A percentile compares a stretch with the other conserved stretches of the same genome.
Evolutionary conservation across 2,329 filamentous ascomycete genomes (phyloP).

Genomic region (Hypoxylon rubiginosum): DNA sequence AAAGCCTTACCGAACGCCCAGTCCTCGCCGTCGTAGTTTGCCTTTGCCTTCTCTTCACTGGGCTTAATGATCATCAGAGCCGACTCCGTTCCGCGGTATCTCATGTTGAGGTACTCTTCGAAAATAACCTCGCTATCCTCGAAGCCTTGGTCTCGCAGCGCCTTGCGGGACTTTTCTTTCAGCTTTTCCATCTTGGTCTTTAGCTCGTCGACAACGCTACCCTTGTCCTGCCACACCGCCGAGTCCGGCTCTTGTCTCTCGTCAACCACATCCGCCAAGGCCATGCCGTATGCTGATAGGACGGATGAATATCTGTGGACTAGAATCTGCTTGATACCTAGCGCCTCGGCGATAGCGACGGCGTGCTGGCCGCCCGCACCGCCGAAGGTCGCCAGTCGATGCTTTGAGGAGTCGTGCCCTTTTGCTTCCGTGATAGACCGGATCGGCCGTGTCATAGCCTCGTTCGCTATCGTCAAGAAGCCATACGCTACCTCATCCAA

Average conservation of each 20-base stretch:
- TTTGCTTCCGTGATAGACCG: conserved; percentile 92
- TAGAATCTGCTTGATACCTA: conserved; percentile 88
- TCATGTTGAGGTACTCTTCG: conserved; percentile 94
- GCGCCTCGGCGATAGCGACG: conserved; percentile 86
- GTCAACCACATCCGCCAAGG: conserved; percentile 91
- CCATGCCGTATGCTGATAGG: conserved; percentile 92
- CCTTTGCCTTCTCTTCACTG: conserved; percentile 69
- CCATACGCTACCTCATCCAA: conserved; percentile 90
- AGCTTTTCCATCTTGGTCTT: conserved; percentile 82
- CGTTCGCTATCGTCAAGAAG: conserved; percentile 90
- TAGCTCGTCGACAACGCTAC: conserved; percentile 72
- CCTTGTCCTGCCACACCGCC: conserved; percentile 70
- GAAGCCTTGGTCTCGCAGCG: conserved; percentile 84
- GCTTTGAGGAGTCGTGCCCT: conserved; percentile 90
- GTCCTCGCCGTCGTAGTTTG: conserved; percentile 72
- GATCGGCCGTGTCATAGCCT: conserved; percentile 92
- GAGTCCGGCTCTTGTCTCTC: conserved; percentile 86
- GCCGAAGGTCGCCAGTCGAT: conserved; percentile 92
- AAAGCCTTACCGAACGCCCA: conserved; percentile 91
- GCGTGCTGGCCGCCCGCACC: conserved; percentile 93
- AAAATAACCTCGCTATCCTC: conserved; percentile 79
- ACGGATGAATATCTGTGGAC: conserved; percentile 91
- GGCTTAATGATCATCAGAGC: conserved; percentile 91
- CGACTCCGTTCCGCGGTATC: conserved; percentile 91
- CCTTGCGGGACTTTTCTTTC: conserved; percentile 78